phyloP scores from a whole-genome alignment of 179 eudicot genomes.

The Spinacia oleracea region DNA sequence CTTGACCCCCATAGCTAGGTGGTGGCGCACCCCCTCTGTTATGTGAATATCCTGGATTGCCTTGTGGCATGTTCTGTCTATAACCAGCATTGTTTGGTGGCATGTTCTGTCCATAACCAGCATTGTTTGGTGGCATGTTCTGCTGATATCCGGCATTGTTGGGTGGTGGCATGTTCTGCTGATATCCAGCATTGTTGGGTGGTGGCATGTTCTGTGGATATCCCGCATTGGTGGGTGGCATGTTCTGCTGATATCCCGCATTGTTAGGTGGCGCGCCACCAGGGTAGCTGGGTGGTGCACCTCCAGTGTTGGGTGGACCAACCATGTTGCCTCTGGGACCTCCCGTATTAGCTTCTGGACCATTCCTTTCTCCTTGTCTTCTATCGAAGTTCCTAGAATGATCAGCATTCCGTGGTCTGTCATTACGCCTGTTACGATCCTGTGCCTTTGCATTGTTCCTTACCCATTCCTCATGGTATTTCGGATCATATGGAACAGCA shows the following conservation, averaged over 20 bases:
- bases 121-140: slow-evolving; percentile 18
- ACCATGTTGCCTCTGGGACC: slow-evolving; percentile 28
- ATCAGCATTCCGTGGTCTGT: slow-evolving; percentile 81
- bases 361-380: slow-evolving; percentile 45
- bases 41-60: slow-evolving; percentile 18
- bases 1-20: slow-evolving; percentile 34
- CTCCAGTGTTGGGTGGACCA: slow-evolving; percentile 27
- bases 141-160: too few relatives aligned
- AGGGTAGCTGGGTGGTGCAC: slow-evolving; percentile 1
- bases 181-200: slow-evolving; percentile 27
- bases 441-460: slow-evolving; percentile 84
- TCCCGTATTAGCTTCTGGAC: slow-evolving; percentile 20
- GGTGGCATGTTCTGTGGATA: slow-evolving; percentile 31
- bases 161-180: slow-evolving; percentile 28
- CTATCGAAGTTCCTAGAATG: slow-evolving; percentile 84
- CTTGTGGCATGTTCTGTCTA: slow-evolving; percentile 14
- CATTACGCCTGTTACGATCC: slow-evolving; percentile 83
- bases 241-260: slow-evolving; percentile 24
- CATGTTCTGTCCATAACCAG: too few relatives aligned
- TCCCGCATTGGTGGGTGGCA: slow-evolving; percentile 25
- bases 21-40: slow-evolving; percentile 20
- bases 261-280: slow-evolving; percentile 23
- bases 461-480: slow-evolving; percentile 93
- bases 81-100: slow-evolving; percentile 13
- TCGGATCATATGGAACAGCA: slow-evolving; percentile 95